Evolutionary conservation across 2,329 filamentous ascomycete species (phyloP).

Genomic region (Fusarium sp.): DNA sequence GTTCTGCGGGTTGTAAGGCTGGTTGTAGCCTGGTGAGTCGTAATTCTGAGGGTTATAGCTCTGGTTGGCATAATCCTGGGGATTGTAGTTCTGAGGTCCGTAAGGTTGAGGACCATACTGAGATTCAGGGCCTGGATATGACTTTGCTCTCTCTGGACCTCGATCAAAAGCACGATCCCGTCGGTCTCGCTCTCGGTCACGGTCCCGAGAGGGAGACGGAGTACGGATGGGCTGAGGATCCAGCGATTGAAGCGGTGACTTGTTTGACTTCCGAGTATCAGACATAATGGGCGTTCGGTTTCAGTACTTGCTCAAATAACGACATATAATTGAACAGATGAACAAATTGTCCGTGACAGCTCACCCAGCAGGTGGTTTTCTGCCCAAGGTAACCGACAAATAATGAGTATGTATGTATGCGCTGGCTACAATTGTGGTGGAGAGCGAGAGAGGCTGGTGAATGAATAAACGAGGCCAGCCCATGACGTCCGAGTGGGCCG

Average conservation of each 20-base stretch:
- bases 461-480: conserved; percentile 37
- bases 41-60: conserved; percentile 37
- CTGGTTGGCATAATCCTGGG: conserved; percentile 34
- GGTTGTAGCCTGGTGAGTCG: conserved; percentile 34
- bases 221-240: conserved; percentile 46
- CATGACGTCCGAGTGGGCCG: conserved; percentile 42
- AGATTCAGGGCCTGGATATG: conserved; percentile 37
- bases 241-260: conserved; percentile 42
- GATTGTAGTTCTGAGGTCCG: conserved; percentile 24
- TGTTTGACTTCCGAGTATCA: conserved; percentile 38
- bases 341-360: background rate
- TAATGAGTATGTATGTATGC: conserved; percentile 25
- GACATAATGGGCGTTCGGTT: conserved; percentile 22
- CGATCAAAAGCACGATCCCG: conserved; percentile 22
- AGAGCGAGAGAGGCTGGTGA: conserved; percentile 41
- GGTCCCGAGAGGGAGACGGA: conserved; percentile 39
- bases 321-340: background rate
- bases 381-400: conserved; percentile 13
- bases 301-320: background rate
- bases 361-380: conserved; percentile 6
- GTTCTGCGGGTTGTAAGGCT: conserved; percentile 37
- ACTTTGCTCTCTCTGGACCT: conserved; percentile 37
- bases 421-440: conserved; percentile 30
- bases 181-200: conserved; percentile 22
- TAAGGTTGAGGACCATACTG: conserved; percentile 34